Evolutionary conservation across 441 rosid species (phyloP), one percentile per base, ranked within the genome.

Genomic region (Syzygium syzygioides): DNA sequence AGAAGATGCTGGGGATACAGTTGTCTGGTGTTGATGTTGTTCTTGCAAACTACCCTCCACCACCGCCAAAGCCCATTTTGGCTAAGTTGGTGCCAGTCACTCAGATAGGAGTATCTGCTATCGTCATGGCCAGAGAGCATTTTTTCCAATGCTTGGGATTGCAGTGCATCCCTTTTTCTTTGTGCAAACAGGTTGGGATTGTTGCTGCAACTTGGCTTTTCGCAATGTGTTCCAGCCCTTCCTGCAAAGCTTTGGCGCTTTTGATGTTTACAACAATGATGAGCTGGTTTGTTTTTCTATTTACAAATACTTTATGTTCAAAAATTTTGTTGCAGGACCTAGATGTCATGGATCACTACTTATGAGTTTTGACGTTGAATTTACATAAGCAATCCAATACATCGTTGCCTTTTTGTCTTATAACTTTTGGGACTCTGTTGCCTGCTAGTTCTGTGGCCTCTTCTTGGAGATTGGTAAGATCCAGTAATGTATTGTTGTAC

Each of bases 231-330:
- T 95, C 87, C 99, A 96, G 93, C 95, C 97, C 57, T 95, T 96
- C 92, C 96, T 98, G 85, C 97, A 95, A 93, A 98, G 96, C 93
- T 95, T 98, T 20, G 98, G 97, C 76, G 99, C 99, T 50, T 98
- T 98, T 87, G 99, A 98, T 92, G 97, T 98, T 85, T 89, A 85
- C 91, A 93, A 92, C 94, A 94, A 98, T 79, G 96, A 94, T 30
- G 94, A 95, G 91, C 87, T 93, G 96, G 99, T 97, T 86, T 92
- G 95, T 88, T 76, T 41, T 55, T 76, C 86, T 8, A 66, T 32
- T 41, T 52, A 55, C 79, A 25, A 53, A n/a, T 7, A 88, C 9
- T 55, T 84, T 9, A 57, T 25, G 26, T 57, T 25, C 5, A 25
- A 57, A 55, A 57, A 25, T 26, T 25, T 57, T 57, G n/a, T 57